These are phyloP conservation scores for Phytopythium chamaehyphon DNA, from an alignment of 352 stramenopile genomes.

Conservation along the genomic window DNA sequence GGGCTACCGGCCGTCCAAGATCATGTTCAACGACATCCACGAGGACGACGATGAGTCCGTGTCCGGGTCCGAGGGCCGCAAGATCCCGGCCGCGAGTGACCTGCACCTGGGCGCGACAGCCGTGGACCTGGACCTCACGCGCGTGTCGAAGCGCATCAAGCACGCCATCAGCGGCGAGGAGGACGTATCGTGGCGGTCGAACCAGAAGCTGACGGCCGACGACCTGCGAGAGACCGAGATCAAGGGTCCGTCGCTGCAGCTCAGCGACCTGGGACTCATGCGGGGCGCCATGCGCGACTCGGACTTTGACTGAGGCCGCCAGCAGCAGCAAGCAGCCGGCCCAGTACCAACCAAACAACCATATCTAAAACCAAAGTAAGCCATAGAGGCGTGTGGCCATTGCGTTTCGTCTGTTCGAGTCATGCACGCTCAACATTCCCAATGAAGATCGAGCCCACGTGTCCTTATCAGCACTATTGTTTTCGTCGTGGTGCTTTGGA, in stretches of 20 bases:
- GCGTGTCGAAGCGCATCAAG: slow-evolving; percentile 49
- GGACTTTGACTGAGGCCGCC: slow-evolving; percentile 14
- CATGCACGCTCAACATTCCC: too few species aligned
- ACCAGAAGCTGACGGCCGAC: slow-evolving; percentile 44
- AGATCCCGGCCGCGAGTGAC: slow-evolving; percentile 7
- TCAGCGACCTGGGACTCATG: slow-evolving; percentile 37
- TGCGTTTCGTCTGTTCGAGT: too few species aligned
- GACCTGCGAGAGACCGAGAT: slow-evolving; percentile 39
- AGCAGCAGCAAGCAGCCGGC: too few species aligned
- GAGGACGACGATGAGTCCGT: slow-evolving; percentile 53
- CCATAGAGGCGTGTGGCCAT: too few species aligned
- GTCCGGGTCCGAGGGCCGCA: background rate
- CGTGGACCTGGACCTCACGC: slow-evolving; percentile 49
- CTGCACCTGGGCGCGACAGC: slow-evolving; percentile 21
- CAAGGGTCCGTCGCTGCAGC: slow-evolving; percentile 28
- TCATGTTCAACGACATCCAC: slow-evolving; percentile 61
- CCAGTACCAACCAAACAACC: too few species aligned
- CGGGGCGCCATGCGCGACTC: slow-evolving; percentile 16
- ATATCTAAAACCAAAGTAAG: too few species aligned
- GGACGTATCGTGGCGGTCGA: slow-evolving; percentile 13
- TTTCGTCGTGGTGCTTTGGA: too few species aligned
- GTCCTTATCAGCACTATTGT: too few species aligned
- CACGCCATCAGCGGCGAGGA: slow-evolving; percentile 25
- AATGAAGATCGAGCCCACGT: too few species aligned
- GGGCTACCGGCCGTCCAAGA: slow-evolving; percentile 18